A percentile compares a stretch with the other conserved stretches of the same genome.
Evolutionary conservation across 169 alveolate species (phyloP).

Genomic region (Plasmodium knowlesi): DNA sequence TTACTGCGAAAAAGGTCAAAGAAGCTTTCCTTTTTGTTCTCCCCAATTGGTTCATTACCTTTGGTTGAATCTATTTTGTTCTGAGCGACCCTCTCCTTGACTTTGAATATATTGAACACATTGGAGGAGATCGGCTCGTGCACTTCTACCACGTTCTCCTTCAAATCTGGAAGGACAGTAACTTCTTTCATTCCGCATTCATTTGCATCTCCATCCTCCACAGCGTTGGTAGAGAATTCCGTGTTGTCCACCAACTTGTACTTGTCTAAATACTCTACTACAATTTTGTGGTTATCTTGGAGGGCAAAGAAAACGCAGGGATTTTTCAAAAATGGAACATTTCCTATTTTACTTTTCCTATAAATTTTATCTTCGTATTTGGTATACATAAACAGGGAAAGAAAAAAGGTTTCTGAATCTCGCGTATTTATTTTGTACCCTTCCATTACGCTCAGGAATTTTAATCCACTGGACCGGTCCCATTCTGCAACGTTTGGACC

Average conservation of each 20-base stretch:
- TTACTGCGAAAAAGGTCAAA: background rate
- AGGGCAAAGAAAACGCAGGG: constrained; percentile 64
- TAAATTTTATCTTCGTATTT: constrained; percentile 73
- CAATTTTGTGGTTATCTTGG: constrained; percentile 60
- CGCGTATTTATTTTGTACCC: constrained; percentile 74
- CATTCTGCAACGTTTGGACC: background rate
- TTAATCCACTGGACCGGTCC: constrained; percentile 2
- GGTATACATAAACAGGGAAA: constrained; percentile 59
- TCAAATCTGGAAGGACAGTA: constrained; percentile 12
- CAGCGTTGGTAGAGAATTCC: background rate
- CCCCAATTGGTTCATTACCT: background rate
- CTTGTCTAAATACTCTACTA: constrained; percentile 70
- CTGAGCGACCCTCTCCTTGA: background rate
- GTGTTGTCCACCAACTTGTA: constrained; percentile 55
- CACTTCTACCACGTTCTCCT: constrained; percentile 16
- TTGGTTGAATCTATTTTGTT: background rate
- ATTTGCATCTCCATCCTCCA: background rate
- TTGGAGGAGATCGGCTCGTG: background rate
- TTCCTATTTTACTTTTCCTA: constrained; percentile 70
- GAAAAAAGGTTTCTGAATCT: constrained; percentile 46
- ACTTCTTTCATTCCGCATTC: constrained; percentile 60
- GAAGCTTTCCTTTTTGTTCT: background rate
- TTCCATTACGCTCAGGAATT: constrained; percentile 63
- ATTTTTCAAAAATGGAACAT: constrained; percentile 68
- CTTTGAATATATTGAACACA: background rate